Base-by-base conservation (phyloP, 139 green algal genomes). In the Auxenochlorella protothecoides region DNA sequence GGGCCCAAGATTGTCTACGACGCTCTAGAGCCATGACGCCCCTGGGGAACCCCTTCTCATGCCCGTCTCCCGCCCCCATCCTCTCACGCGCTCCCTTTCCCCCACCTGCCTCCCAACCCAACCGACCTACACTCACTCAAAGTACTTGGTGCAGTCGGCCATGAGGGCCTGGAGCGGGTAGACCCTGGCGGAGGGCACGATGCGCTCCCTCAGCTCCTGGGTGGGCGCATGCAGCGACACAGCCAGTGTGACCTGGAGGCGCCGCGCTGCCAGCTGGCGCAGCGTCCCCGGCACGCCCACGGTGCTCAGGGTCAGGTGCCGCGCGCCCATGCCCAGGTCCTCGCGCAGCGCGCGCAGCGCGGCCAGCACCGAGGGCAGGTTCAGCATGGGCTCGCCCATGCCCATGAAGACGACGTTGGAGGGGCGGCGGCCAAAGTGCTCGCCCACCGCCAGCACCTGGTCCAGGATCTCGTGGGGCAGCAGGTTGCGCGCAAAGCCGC, bases 381-480 rank as follows among this genome's bases (percentile, higher is more conserved):
- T 98, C 0, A 98, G 85, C 76, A 97, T 72, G n/a, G 90, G 92
- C 83, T 97, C 92, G 3, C 92, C 92, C 92, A 96, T 96, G 52
- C 90, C 91, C 94, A 98, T 98, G 84, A 96, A 98, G 62, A 98
- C 92, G 76, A 84, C 53, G 56, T 84, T 80, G 11, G 53, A 65
- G 27, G 27, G 27, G 27, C 27, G 27, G 27, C 27, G 27, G 14
- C 79, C 77, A 68, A 92, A 92, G n/a, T 80, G 56, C 77, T 89
- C 78, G 75, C 89, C 76, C 55, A 83, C 66, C 15, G 73, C 75
- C n/a, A 95, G 60, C 13, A 93, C 89, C 75, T 97, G 93, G 80
- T 97, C 90, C 65, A 97, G 60, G 57, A 99, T 96, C 85, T 99
- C 95, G 73, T 96, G 82, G 0, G 89, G 63, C n/a, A 71, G 61